Evolutionary conservation across 2,329 filamentous ascomycete genomes (phyloP), one percentile per base, ranked within the genome.

Genomic region (Phyllosticta capitalensis): DNA sequence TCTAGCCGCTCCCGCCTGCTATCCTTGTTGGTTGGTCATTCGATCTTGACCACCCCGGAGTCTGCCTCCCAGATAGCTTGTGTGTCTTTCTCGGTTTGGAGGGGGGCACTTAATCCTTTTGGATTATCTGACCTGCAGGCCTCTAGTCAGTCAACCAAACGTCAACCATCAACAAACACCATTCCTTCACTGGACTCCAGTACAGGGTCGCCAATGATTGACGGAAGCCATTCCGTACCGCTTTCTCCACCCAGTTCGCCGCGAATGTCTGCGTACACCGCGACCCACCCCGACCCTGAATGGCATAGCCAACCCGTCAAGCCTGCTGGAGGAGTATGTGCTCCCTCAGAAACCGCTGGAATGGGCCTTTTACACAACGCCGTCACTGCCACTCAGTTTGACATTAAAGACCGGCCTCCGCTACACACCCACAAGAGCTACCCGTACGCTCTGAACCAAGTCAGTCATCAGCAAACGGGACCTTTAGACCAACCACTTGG

Each of bases 231-330:
- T 65, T 72, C 74, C 68, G 74, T 75, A 68, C 75, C 75, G 65
- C 68, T 78, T 66, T 79, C 77, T 69, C 77, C 77, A 65, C 77
- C 77, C 62, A 77, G 69, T 63, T 79, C 77, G 69, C 77, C 77
- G 70, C 76, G 73, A 68, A 78, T 78, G 76, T 78, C 75, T 75
- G 75, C 71, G 67, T 76, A 75, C 66, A 70, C 71, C 68, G 69
- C 71, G 63, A 75, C 73, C 64, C 66, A 70, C 63, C 67, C 68
- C 69, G 72, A 76, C 56, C 72, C 73, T 68, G 71, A 74, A 65
- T 77, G 74, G 75, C 76, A 76, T 67, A 63, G 67, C 62, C 68
- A 71, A 59, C 71, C 72, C 61, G 54, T 68, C 58, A 71, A 72
- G 62, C 63, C 69, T 52, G 65, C 70, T 65, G 72, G 72, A 53